Evolutionary conservation across 225 moss, liverwort and hornwort genomes (phyloP).

Genomic region (Neckera pumila): DNA sequence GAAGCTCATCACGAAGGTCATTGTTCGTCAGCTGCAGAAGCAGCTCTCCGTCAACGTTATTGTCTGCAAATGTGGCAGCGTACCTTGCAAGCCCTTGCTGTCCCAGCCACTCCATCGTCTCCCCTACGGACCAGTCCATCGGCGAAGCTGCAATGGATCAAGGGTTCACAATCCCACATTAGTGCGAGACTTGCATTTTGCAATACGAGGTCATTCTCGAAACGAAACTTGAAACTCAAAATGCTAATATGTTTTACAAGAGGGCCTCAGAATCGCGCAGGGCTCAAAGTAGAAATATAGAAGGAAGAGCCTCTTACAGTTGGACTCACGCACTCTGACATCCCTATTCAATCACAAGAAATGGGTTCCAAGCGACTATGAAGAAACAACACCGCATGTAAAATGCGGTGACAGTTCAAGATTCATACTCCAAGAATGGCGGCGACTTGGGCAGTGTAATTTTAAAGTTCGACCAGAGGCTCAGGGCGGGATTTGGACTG

Average conservation of each 20-base stretch:
- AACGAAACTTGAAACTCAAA: not conserved
- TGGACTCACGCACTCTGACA: not conserved
- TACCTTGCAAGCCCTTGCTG: constrained; percentile 65
- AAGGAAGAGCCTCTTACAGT: not conserved
- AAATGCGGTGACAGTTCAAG: not conserved
- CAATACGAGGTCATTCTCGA: not conserved
- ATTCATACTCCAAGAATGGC: not conserved
- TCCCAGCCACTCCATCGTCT: constrained; percentile 64
- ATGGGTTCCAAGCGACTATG: not conserved
- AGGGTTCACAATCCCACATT: not conserved
- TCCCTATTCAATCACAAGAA: not conserved
- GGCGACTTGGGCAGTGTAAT: too few relatives aligned
- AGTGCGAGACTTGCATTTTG: not conserved
- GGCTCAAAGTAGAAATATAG: not conserved
- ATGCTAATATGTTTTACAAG: not conserved
- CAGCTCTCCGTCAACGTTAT: constrained; percentile 58
- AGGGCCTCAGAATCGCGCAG: not conserved
- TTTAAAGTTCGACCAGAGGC: not conserved
- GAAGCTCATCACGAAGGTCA: constrained; percentile 62
- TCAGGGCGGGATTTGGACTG: not conserved
- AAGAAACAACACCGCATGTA: not conserved
- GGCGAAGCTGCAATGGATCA: constrained; percentile 22
- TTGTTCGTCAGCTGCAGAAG: constrained; percentile 40
- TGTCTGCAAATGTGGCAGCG: constrained; percentile 50
- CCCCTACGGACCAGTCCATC: constrained; percentile 60